Conservation (phyloP, 1,139 yeast genomes). For the Debaryomyces subglobosus region DNA sequence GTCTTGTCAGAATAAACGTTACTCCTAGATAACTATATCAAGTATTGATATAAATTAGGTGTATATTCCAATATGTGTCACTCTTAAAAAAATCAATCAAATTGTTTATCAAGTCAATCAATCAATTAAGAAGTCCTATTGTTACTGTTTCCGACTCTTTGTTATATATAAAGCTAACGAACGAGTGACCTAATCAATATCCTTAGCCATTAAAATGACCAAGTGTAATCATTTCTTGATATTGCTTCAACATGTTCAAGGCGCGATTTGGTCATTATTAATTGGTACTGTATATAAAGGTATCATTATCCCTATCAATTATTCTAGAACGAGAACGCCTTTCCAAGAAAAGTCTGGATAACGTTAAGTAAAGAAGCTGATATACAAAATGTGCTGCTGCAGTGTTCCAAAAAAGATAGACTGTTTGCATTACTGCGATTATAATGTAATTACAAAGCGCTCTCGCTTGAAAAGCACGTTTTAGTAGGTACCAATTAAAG, state of each 20-base stretch:
- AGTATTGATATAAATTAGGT: background rate
- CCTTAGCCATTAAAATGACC: constrained; percentile 1
- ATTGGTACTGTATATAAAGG: constrained; percentile 2
- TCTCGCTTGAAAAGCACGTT: no score
- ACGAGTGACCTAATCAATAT: background rate
- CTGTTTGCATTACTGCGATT: no score
- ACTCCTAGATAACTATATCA: background rate
- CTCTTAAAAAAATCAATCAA: constrained; percentile 1
- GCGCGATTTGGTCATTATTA: constrained; percentile 7
- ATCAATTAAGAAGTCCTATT: constrained; percentile 3
- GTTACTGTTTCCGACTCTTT: background rate
- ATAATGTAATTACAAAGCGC: no score
- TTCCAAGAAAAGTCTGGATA: background rate
- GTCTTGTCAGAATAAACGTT: background rate
- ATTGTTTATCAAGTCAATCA: constrained; percentile 3
- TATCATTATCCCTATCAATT: background rate
- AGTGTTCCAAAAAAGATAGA: no score
- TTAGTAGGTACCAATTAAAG: no score
- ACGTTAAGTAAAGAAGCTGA: background rate
- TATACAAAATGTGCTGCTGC: background rate
- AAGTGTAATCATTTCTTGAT: constrained; percentile 6
- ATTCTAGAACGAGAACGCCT: constrained; percentile 5
- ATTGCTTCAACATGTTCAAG: constrained; percentile 7
- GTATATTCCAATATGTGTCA: constrained; percentile 1
- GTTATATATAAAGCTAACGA: constrained; percentile 1